Evolutionary conservation across 176 grass and related monocot genomes (phyloP), one percentile per base, ranked within the genome.

Genomic region (Raddia guianensis): DNA sequence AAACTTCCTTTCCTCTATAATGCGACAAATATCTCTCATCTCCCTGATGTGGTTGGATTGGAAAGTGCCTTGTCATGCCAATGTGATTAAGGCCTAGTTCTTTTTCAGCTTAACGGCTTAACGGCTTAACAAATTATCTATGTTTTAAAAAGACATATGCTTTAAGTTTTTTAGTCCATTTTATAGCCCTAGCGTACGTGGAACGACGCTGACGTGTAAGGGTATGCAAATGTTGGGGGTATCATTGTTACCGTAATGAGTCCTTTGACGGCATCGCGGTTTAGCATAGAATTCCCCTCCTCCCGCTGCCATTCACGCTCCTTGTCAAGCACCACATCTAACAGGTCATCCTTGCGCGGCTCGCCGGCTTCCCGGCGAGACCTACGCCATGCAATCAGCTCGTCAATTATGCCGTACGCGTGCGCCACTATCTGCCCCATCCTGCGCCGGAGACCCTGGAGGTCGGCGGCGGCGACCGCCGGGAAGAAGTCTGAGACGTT

Each of bases 401-500:
- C 76, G 14, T 91, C 77, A 48, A 34, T 88, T 74, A 20, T 42
- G 3, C 40, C 7, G 53, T 75, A 16, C 12, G 85, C 19, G 5
- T 61, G 8, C 12, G 85, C 15, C 5, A 61, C 8, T 49, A 74
- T 4, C 0, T 8, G 7, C 1, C 16, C 14, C 7, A 68, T 1
- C 18, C 70, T 73, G 20, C 35, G 35, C 14, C 73, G 54, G 1
- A 12, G 18, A 2, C 86, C 86, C 57, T 91, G 90, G 7, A 81
- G 67, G 48, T 92, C 86, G 13, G 77, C 6, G 14, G n/a, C 51
- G 43, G 82, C 34, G 19, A 92, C 5, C 9, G 67, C 5, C 5
- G 90, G 86, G 45, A 88, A 66, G 60, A 82, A 57, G 80, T 91
- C 90, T 0, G 90, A 88, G 5, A 79, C 10, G 46, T 85, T 88